Evolutionary conservation across 352 stramenopile genomes (phyloP).

Genomic region (Plasmopara muralis): DNA sequence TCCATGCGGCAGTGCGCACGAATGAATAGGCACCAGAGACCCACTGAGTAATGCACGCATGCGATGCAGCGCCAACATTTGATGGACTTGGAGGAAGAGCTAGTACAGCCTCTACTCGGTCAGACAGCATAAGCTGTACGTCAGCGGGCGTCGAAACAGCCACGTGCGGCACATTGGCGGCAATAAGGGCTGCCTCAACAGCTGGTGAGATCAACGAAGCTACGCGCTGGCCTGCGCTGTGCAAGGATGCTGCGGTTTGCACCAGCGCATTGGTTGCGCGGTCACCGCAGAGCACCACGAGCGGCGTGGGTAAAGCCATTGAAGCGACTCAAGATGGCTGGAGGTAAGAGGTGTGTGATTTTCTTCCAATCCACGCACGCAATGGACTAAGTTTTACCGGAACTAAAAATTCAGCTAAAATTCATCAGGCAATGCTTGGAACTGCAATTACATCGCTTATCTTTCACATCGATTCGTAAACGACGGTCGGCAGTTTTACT

Average conservation of each 20-base stretch:
- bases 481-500: too few relatives aligned
- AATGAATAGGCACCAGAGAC: conserved; percentile 72
- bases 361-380: too few relatives aligned
- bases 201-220: conserved; percentile 48
- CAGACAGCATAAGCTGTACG: conserved; percentile 59
- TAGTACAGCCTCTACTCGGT: conserved; percentile 65
- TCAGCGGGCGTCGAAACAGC: conserved; percentile 52
- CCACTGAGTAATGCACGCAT: conserved; percentile 52
- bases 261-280: conserved; percentile 40
- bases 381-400: too few relatives aligned
- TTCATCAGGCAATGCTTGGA: too few relatives aligned
- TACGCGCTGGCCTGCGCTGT: conserved; percentile 49
- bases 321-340: conserved; percentile 23
- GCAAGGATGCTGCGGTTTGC: conserved; percentile 41
- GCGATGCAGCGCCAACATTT: conserved; percentile 23
- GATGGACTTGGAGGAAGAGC: conserved; percentile 37
- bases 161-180: conserved; percentile 70
- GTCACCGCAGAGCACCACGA: conserved; percentile 69
- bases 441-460: too few relatives aligned
- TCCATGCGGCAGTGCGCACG: conserved; percentile 78
- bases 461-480: too few relatives aligned
- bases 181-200: conserved; percentile 51
- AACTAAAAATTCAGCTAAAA: too few relatives aligned
- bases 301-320: conserved; percentile 32
- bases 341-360: background rate